Percentiles rank a stretch among this genome's conserved stretches.
phyloP scores from a whole-genome alignment of 2,329 filamentous ascomycete genomes.

The Sphaerulina vaccinii region DNA sequence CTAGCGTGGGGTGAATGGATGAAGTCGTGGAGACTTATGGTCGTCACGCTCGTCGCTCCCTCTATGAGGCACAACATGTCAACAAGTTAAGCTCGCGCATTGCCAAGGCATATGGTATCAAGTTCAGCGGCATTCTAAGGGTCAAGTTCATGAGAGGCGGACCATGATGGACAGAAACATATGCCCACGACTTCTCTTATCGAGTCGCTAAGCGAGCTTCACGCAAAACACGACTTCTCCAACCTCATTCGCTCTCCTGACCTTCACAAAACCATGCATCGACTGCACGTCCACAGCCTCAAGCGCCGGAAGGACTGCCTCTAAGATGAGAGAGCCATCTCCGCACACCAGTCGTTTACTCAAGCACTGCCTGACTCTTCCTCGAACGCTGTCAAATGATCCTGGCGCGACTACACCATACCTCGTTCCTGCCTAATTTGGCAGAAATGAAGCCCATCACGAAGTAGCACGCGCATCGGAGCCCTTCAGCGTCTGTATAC shows the following conservation, averaged over 20 bases:
- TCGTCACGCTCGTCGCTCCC: not conserved
- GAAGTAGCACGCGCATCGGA: conserved; percentile 7
- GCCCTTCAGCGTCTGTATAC: not conserved
- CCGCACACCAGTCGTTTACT: conserved; percentile 16
- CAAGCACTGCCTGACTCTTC: conserved; percentile 9
- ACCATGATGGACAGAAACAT: not conserved
- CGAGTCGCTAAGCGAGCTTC: not conserved
- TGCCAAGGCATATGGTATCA: not conserved
- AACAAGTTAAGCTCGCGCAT: too few species aligned
- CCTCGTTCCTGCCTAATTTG: conserved; percentile 12
- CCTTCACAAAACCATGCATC: conserved; percentile 1
- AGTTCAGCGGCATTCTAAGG: not conserved
- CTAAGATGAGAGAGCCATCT: conserved; percentile 16
- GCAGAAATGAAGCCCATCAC: conserved; percentile 13
- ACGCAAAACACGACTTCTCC: conserved; percentile 4
- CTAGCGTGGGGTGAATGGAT: not conserved
- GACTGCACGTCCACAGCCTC: conserved; percentile 6
- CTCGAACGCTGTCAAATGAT: conserved; percentile 5
- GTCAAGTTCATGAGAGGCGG: not conserved
- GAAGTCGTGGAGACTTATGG: not conserved
- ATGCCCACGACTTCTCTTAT: not conserved
- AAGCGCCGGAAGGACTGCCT: conserved; percentile 13
- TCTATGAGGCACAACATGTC: too few species aligned
- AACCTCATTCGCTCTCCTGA: conserved; percentile 6
- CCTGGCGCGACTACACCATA: conserved; percentile 9